phyloP scores from a whole-genome alignment of 768 basidiomycete species.

The Zangia roseola region DNA sequence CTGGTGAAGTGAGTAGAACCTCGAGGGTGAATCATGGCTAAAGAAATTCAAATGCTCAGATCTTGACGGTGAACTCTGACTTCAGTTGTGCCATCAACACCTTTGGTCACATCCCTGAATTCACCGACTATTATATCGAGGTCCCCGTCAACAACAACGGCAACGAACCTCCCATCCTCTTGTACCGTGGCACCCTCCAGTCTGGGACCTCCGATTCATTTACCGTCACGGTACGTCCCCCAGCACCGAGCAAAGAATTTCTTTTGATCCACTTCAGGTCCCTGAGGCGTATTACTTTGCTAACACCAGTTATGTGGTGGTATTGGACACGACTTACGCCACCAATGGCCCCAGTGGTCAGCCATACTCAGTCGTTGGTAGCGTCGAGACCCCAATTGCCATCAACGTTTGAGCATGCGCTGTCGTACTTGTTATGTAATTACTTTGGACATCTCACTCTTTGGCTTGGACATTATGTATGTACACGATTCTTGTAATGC shows the following conservation, averaged over 20 bases:
- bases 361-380: constrained; percentile 23
- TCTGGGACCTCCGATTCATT: constrained; percentile 13
- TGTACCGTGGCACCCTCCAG: constrained; percentile 20
- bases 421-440: not conserved
- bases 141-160: constrained; percentile 33
- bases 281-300: constrained; percentile 24
- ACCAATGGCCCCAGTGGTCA: constrained; percentile 18
- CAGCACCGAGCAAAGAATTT: too few species aligned
- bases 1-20: constrained; percentile 23
- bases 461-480: too few species aligned
- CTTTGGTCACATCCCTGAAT: constrained; percentile 20
- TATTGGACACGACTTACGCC: constrained; percentile 24
- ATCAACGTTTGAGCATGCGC: constrained; percentile 11
- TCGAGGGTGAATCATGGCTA: not conserved
- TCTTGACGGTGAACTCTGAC: constrained; percentile 20
- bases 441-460: not conserved
- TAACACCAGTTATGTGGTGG: constrained; percentile 22
- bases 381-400: constrained; percentile 13
- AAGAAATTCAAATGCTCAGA: constrained; percentile 10
- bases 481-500: too few species aligned
- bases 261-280: constrained; percentile 20
- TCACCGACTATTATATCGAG: constrained; percentile 34
- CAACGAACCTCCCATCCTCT: constrained; percentile 29
- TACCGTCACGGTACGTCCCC: constrained; percentile 16
- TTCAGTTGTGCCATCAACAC: constrained; percentile 26